Conservation (phyloP, 208 protist species). For the Wallacemonas sp. region DNA sequence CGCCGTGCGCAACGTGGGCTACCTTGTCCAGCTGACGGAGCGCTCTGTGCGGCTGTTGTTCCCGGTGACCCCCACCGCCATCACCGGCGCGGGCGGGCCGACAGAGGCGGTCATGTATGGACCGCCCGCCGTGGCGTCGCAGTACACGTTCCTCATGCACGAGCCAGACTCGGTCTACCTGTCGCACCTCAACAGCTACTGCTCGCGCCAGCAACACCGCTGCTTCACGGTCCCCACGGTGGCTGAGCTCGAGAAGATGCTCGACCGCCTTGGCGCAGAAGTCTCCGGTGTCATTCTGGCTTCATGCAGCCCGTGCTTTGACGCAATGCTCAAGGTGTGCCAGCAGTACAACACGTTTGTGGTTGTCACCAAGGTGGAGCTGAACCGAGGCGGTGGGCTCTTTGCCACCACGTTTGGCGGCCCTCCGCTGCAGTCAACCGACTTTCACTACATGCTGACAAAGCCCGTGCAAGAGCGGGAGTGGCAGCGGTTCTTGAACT, state of each 20-base stretch:
- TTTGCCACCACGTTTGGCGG: slow-evolving; percentile 21
- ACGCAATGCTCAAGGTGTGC: slow-evolving; percentile 22
- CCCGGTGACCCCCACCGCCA: slow-evolving; percentile 19
- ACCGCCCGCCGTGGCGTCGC: not conserved
- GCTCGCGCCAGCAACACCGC: slow-evolving; percentile 21
- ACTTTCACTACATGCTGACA: slow-evolving; percentile 30
- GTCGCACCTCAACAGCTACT: slow-evolving; percentile 29
- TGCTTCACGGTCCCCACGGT: slow-evolving; percentile 22
- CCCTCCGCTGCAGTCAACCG: slow-evolving; percentile 7
- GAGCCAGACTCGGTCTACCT: slow-evolving; percentile 36
- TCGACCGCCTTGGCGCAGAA: slow-evolving; percentile 27
- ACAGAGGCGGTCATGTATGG: not conserved
- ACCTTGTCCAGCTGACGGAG: slow-evolving; percentile 17
- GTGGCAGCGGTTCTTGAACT: slow-evolving; percentile 31
- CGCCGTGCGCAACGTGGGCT: slow-evolving; percentile 14
- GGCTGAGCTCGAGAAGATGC: slow-evolving; percentile 16
- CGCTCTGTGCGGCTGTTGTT: slow-evolving; percentile 17
- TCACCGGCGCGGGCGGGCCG: slow-evolving; percentile 3
- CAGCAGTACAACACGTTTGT: slow-evolving; percentile 19
- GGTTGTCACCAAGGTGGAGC: slow-evolving; percentile 10
- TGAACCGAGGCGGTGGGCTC: not conserved
- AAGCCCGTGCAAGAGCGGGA: slow-evolving; percentile 27
- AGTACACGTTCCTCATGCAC: slow-evolving; percentile 35
- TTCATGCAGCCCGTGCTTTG: slow-evolving; percentile 15
- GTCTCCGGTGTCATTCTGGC: slow-evolving; percentile 31